Conservation (phyloP, 2,329 filamentous ascomycete species). For the Hypoxylon sp. region DNA sequence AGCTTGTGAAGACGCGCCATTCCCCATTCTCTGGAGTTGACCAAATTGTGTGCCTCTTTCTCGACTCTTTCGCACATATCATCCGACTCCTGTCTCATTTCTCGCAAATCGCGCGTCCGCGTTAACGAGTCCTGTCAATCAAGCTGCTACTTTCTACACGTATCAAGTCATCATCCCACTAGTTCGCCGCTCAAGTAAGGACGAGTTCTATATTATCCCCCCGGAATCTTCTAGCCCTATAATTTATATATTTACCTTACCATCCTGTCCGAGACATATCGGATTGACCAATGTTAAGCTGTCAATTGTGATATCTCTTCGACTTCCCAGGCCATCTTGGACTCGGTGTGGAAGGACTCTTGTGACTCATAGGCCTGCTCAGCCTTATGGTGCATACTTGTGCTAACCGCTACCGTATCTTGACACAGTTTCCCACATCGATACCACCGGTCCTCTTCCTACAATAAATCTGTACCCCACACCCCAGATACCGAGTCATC, state of each 20-base stretch:
- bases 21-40: slow-evolving; percentile 6
- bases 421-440: slow-evolving; percentile 48
- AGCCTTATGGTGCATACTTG: slow-evolving; percentile 51
- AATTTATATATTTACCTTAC: slow-evolving; percentile 35
- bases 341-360: slow-evolving; percentile 50
- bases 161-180: slow-evolving; percentile 18
- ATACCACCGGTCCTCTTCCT: slow-evolving; percentile 39
- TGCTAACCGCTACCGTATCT: slow-evolving; percentile 52
- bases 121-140: slow-evolving; percentile 21
- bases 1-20: slow-evolving; percentile 28
- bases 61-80: slow-evolving; percentile 19
- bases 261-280: slow-evolving; percentile 30
- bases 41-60: slow-evolving; percentile 24
- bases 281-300: slow-evolving; percentile 51
- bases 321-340: slow-evolving; percentile 47
- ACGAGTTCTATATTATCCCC: slow-evolving; percentile 30
- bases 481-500: slow-evolving; percentile 53
- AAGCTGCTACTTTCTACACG: slow-evolving; percentile 15
- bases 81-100: slow-evolving; percentile 24
- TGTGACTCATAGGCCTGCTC: slow-evolving; percentile 54
- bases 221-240: slow-evolving; percentile 25
- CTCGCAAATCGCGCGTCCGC: slow-evolving; percentile 26
- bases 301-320: slow-evolving; percentile 48
- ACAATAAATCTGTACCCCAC: slow-evolving; percentile 45
- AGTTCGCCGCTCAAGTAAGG: slow-evolving; percentile 37